Conservation (phyloP, 148 eudicot species). For the Amaranthus hypochondriacus region DNA sequence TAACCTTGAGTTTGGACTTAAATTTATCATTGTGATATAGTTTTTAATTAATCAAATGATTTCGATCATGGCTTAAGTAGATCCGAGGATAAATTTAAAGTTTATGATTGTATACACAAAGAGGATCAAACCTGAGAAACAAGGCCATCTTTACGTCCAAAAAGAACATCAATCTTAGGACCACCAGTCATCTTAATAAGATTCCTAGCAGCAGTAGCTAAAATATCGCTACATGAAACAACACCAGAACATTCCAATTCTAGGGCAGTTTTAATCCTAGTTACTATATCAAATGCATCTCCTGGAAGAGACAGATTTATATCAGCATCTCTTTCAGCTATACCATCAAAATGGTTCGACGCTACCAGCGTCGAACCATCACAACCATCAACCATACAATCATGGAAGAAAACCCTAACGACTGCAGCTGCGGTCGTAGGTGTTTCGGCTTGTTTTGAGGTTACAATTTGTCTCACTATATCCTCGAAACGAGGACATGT, state of each 20-base stretch:
- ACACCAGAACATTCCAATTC: conserved; percentile 62
- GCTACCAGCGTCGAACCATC: conserved; percentile 48
- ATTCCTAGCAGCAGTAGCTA: conserved; percentile 49
- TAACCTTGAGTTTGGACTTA: no score
- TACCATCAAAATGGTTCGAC: conserved; percentile 44
- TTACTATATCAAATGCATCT: conserved; percentile 57
- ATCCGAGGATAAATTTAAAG: no score
- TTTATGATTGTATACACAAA: no score
- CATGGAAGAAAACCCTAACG: conserved; percentile 57
- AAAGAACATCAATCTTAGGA: conserved; percentile 39
- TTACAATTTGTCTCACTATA: conserved; percentile 28
- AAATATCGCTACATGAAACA: conserved; percentile 69
- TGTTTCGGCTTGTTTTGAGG: conserved; percentile 34
- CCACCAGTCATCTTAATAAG: conserved; percentile 67
- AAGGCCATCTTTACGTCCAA: conserved; percentile 58
- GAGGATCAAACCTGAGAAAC: conserved; percentile 29
- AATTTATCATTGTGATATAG: no score
- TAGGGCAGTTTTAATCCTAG: conserved; percentile 54
- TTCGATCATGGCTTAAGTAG: no score
- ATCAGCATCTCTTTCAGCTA: conserved; percentile 52
- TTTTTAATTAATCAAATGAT: no score
- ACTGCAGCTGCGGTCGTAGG: conserved; percentile 51
- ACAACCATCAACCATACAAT: conserved; percentile 58
- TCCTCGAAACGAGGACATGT: conserved; percentile 42
- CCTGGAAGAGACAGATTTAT: conserved; percentile 61